Conservation (phyloP, 2,329 filamentous ascomycete species). For the Paramyrothecium sp. region DNA sequence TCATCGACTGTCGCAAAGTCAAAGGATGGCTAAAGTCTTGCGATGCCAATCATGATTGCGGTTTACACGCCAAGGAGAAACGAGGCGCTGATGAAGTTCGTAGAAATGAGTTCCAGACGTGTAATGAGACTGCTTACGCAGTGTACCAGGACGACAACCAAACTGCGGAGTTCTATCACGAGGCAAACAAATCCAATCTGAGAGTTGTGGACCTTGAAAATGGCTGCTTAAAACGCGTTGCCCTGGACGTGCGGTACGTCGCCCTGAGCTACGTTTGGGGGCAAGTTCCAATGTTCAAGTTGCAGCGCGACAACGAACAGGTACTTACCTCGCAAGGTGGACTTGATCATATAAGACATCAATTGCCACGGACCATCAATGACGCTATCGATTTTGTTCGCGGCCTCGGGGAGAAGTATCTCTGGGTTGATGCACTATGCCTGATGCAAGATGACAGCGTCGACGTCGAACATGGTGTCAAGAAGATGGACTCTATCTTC, state of each 20-base stretch:
- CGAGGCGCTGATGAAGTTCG: too few relatives aligned
- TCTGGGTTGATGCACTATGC: constrained; percentile 16
- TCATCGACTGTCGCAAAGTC: too few relatives aligned
- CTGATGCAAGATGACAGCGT: constrained; percentile 12
- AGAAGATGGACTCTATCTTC: constrained; percentile 9
- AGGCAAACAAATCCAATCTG: too few relatives aligned
- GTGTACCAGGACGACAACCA: too few relatives aligned
- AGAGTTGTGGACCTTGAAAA: background rate
- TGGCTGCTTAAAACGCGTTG: background rate
- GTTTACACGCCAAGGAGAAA: too few relatives aligned
- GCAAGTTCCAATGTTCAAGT: background rate
- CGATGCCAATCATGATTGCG: too few relatives aligned
- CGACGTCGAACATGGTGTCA: constrained; percentile 2
- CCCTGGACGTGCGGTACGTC: background rate
- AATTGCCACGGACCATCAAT: background rate
- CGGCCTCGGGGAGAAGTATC: constrained; percentile 8
- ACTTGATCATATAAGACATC: background rate
- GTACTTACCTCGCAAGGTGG: background rate
- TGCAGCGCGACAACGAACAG: background rate
- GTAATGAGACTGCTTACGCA: too few relatives aligned
- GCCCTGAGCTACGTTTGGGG: background rate
- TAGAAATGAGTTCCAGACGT: too few relatives aligned
- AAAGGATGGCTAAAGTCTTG: too few relatives aligned
- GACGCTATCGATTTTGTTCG: constrained; percentile 10
- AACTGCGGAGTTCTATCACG: too few relatives aligned